Base-by-base conservation (phyloP, 768 basidiomycete species). In the Suillus plorans region DNA sequence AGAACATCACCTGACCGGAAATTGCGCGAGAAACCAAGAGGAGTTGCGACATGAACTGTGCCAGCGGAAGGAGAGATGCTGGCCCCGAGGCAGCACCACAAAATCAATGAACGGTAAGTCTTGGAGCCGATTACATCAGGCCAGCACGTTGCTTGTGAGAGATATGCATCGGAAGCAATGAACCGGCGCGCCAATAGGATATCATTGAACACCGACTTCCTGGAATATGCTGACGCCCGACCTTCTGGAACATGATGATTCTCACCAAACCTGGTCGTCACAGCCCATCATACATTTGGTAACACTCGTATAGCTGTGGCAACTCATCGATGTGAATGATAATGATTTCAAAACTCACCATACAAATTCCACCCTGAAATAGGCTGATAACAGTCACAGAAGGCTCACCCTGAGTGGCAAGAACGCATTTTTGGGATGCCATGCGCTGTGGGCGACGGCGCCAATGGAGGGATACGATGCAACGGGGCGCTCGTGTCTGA, bases 371-470 rank as follows among this genome's bases (percentile, higher is more conserved):
- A 31, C 80, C 73, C 45, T 90, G 90, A 69, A 92, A 93, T 68
- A 91, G 77, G 71, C 90, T 91, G 63, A 93, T 80, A 36, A 89
- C 83, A 12, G 89, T 87, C 1, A 83, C 81, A n/a, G 90, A 85
- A 20, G 85, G 84, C 5, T 81, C 84, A 34, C 91, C 89, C 58
- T 91, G 92, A 4, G 91, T 31, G 31, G 31, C 91, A 62, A 92
- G 84, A 20, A 87, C 83, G 69, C 90, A 87, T 76, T 87, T 89
- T 7, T 87, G 5, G 92, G 91, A 74, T 92, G 91, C 91, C 90
- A 93, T 4, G 86, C 3, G 93, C 91, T 1, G 89, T 87, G 4
- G 88, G 86, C 18, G 90, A 85, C 1, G 89, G 81, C 5, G 86
- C 88, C 5, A 89, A 79, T 4, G 89, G 83, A 2, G 89, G 84